Evolutionary conservation across 177 flowering plant genomes (phyloP).

Genomic region (Telopea speciosissima): DNA sequence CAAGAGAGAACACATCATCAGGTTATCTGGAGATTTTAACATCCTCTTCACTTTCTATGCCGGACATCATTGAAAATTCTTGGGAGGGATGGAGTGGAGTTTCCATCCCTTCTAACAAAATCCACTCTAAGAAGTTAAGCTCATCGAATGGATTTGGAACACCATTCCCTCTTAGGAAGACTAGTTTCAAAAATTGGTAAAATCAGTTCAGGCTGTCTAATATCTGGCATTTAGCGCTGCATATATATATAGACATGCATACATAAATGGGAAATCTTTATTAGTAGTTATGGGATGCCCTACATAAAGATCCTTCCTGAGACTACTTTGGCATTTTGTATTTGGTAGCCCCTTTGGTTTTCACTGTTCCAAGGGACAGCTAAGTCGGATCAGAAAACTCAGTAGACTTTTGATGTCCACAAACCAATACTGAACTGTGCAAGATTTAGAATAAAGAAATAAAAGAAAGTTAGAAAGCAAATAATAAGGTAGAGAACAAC

Average conservation of each 20-base stretch:
- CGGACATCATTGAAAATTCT: neutral
- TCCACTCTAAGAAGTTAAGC: neutral
- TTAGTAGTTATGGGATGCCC: too few species aligned
- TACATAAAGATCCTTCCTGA: too few species aligned
- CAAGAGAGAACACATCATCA: neutral
- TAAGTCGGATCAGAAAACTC: neutral
- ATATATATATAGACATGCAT: too few species aligned
- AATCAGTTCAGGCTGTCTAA: too few species aligned
- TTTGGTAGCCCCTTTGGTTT: too few species aligned
- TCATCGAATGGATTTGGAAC: neutral
- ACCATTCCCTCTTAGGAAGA: neutral
- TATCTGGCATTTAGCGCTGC: too few species aligned
- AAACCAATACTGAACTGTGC: neutral
- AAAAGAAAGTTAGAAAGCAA: neutral
- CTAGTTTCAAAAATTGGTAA: neutral
- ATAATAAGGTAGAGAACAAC: constrained; percentile 13
- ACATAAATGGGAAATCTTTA: too few species aligned
- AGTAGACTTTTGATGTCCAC: neutral
- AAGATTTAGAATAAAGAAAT: neutral
- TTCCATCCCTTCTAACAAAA: neutral
- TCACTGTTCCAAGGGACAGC: too few species aligned
- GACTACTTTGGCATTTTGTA: too few species aligned
- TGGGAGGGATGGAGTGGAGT: neutral
- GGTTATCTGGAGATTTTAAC: neutral
- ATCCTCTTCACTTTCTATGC: neutral